These are phyloP conservation scores for Fusarium sp. DNA, from an alignment of 2,329 filamentous ascomycete genomes.

Conservation along the genomic window DNA sequence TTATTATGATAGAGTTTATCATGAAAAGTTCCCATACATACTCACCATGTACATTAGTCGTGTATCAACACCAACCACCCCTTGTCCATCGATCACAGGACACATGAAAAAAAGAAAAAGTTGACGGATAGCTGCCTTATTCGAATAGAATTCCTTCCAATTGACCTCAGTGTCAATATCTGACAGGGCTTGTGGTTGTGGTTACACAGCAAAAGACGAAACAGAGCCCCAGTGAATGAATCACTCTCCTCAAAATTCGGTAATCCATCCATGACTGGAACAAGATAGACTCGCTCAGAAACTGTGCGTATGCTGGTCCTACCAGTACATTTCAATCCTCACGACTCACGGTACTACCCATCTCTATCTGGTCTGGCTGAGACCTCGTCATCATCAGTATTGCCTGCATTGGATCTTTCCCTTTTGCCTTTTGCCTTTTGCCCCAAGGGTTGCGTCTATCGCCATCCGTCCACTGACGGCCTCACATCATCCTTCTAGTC, in stretches of 20 bases:
- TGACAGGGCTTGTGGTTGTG: not conserved
- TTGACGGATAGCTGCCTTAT: not conserved
- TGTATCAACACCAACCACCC: conserved; percentile 16
- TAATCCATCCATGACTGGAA: not conserved
- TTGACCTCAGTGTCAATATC: not conserved
- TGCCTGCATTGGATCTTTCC: conserved; percentile 11
- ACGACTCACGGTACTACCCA: not conserved
- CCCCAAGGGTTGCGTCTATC: conserved; percentile 33
- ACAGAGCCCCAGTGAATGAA: not conserved
- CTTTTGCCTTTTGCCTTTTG: conserved; percentile 25
- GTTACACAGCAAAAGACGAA: conserved; percentile 2
- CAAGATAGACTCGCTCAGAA: not conserved
- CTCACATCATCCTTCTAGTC: conserved; percentile 21
- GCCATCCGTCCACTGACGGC: conserved; percentile 25
- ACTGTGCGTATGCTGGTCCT: not conserved
- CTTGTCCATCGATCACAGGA: conserved; percentile 8
- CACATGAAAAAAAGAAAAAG: conserved; percentile 7
- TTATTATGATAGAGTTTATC: not conserved
- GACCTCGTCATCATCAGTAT: conserved; percentile 28
- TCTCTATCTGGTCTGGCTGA: not conserved
- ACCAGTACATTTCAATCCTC: not conserved
- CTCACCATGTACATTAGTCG: not conserved
- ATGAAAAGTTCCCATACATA: not conserved
- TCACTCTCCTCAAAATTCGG: not conserved
- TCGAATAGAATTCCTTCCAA: not conserved